A percentile compares a stretch with the other conserved stretches of the same genome.
These are phyloP conservation scores for Lophium mytilinum DNA, from an alignment of 495 filamentous ascomycete genomes.

Conservation along the genomic window DNA sequence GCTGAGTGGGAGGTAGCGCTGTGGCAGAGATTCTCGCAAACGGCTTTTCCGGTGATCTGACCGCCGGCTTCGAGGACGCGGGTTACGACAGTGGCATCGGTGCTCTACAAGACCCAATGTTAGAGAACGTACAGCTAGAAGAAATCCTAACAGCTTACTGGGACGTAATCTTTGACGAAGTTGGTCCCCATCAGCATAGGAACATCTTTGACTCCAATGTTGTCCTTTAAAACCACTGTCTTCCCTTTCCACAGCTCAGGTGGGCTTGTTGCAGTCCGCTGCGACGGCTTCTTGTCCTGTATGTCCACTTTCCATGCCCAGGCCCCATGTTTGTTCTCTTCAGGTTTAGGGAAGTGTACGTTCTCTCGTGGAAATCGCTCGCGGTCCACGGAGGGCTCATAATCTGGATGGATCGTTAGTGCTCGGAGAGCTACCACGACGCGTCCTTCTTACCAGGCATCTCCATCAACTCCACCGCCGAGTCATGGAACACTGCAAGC, in stretches of 20 bases:
- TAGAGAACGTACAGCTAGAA: too few species aligned
- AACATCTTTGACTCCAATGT: slow-evolving; percentile 26
- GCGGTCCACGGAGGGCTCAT: slow-evolving; percentile 18
- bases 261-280: background rate
- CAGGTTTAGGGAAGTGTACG: slow-evolving; percentile 8
- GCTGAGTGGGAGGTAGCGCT: slow-evolving; percentile 29
- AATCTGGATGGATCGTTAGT: slow-evolving; percentile 1
- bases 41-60: slow-evolving; percentile 31
- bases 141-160: slow-evolving; percentile 9
- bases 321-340: slow-evolving; percentile 23
- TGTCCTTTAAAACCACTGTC: slow-evolving; percentile 28
- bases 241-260: slow-evolving; percentile 18
- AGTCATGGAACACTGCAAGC: slow-evolving; percentile 29
- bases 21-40: slow-evolving; percentile 39
- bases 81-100: slow-evolving; percentile 39
- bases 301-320: slow-evolving; percentile 29
- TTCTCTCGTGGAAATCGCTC: slow-evolving; percentile 23
- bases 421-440: too few species aligned
- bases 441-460: slow-evolving; percentile 2
- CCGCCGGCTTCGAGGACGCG: slow-evolving; percentile 39
- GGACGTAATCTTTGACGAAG: slow-evolving; percentile 23
- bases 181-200: slow-evolving; percentile 29
- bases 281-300: slow-evolving; percentile 12
- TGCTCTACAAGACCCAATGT: slow-evolving; percentile 3
- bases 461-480: slow-evolving; percentile 26